A percentile compares a stretch with the other conserved stretches of the same genome.
Evolutionary conservation across 495 filamentous ascomycete genomes (phyloP).

Genomic region (Chaetomium cochliodes): DNA sequence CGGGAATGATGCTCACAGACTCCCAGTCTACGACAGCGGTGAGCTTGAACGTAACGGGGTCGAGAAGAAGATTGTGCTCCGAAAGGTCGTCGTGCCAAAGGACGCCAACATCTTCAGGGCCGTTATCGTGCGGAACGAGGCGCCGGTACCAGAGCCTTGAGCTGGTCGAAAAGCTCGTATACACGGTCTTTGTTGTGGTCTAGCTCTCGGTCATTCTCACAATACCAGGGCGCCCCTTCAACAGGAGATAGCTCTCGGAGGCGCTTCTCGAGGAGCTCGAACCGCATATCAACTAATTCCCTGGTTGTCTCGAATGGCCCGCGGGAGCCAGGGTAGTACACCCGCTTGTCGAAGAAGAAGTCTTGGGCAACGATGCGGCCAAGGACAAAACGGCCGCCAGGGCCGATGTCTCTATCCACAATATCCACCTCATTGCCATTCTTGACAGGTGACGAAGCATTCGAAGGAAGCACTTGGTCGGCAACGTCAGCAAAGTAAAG

Average conservation of each 20-base stretch:
- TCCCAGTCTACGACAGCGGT: slow-evolving; percentile 37
- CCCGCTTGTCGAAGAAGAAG: slow-evolving; percentile 21
- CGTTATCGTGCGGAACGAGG: slow-evolving; percentile 15
- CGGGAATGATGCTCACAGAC: slow-evolving; percentile 60
- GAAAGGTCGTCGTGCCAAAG: slow-evolving; percentile 35
- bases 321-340: slow-evolving; percentile 13
- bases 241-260: slow-evolving; percentile 9
- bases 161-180: slow-evolving; percentile 12
- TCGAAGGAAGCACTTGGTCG: background rate
- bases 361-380: slow-evolving; percentile 22
- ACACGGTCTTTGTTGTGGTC: slow-evolving; percentile 2
- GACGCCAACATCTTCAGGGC: slow-evolving; percentile 18
- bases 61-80: slow-evolving; percentile 30
- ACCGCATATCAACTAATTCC: slow-evolving; percentile 13
- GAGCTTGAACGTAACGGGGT: slow-evolving; percentile 28
- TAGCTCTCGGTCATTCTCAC: slow-evolving; percentile 18
- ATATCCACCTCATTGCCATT: background rate
- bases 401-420: slow-evolving; percentile 13
- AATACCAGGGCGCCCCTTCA: slow-evolving; percentile 16
- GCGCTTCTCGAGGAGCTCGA: slow-evolving; percentile 15
- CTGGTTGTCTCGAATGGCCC: slow-evolving; percentile 17
- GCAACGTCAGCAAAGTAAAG: slow-evolving; percentile 21
- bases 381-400: slow-evolving; percentile 11
- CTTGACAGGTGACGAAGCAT: too few species aligned
- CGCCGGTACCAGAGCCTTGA: slow-evolving; percentile 9